Base-by-base conservation (phyloP, 192 early-diverging fungal species). In the Lunasporangiospora selenospora region DNA sequence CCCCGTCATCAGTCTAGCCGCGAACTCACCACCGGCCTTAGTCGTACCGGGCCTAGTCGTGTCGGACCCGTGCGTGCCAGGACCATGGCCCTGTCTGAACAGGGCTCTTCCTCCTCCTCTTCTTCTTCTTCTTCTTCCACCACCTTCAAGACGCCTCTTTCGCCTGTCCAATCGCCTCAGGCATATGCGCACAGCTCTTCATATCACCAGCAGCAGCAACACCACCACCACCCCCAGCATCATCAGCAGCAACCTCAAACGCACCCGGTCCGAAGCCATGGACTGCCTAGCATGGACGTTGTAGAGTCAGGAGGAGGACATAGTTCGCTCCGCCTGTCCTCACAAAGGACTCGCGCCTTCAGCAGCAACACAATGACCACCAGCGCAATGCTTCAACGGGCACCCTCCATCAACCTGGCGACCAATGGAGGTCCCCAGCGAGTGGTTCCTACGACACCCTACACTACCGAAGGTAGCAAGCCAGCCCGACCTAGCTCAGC, bases 21-120 rank as follows among this genome's bases (percentile, higher is more conserved):
- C 2, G 65, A 69, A 31, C 41, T 52, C 27, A 59, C 29, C 29
- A 24, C 42, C 0, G 69, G 69, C 38, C 33, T 36, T 1, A 52
- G 32, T 16, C 55, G 67, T 45, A 34, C 53, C 26, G 59, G 37
- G 26, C 53, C 69, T 11, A 73, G 69, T 37, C 62, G 69, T 32
- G 36, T 58, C 36, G 69, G 69, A 45, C 69, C 69, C 12, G 54
- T 73, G 12, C 60, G 69, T 23, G 58, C 69, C 13, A 55, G 69
- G 47, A 63, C 60, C 19, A 55, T 58, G 40, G 23, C 61, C 2
- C 29, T 49, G 2, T 6, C 55, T 16, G 69, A 70, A 7, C 57
- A 73, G 16, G 33, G 26, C 7, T 18, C 65, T 21, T 58, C 67
- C n/a, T n/a, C n/a, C n/a, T n/a, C n/a, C n/a, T n/a, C n/a, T n/a